Evolutionary conservation across 2,329 filamentous ascomycete genomes (phyloP).

Genomic region (Arthrobotrys entomopaga): DNA sequence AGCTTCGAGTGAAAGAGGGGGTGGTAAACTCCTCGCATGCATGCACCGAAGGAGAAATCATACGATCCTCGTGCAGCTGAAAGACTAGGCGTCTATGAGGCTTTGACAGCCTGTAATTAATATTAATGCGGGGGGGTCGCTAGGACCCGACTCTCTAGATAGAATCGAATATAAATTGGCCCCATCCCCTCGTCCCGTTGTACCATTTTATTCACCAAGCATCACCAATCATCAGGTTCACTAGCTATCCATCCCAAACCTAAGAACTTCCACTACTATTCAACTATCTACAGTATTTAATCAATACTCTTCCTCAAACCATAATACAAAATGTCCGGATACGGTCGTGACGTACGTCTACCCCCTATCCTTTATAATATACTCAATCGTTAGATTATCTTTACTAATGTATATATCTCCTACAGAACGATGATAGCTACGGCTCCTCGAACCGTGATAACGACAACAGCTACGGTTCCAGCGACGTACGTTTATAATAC

Average conservation of each 20-base stretch:
- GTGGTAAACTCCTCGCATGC: neutral
- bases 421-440: constrained; percentile 29
- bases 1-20: constrained; percentile 19
- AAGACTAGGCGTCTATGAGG: neutral
- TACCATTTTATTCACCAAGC: constrained; percentile 30
- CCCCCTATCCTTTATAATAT: neutral
- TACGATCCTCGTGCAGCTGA: constrained; percentile 34
- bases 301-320: constrained; percentile 14
- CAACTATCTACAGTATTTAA: constrained; percentile 17
- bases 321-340: constrained; percentile 44
- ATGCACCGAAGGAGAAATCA: neutral
- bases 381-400: neutral
- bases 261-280: constrained; percentile 15
- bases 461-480: constrained; percentile 12
- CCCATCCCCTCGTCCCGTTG: constrained; percentile 23
- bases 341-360: constrained; percentile 33
- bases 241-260: constrained; percentile 1
- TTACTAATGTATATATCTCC: constrained; percentile 2
- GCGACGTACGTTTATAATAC: constrained; percentile 5
- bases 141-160: neutral
- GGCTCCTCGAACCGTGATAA: constrained; percentile 15
- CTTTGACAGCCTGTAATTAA: too few relatives aligned
- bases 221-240: too few relatives aligned
- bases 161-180: constrained; percentile 49
- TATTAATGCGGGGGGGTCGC: neutral